Evolutionary conservation across 2,329 filamentous ascomycete species (phyloP).

Genomic region (Alternaria postmessia): DNA sequence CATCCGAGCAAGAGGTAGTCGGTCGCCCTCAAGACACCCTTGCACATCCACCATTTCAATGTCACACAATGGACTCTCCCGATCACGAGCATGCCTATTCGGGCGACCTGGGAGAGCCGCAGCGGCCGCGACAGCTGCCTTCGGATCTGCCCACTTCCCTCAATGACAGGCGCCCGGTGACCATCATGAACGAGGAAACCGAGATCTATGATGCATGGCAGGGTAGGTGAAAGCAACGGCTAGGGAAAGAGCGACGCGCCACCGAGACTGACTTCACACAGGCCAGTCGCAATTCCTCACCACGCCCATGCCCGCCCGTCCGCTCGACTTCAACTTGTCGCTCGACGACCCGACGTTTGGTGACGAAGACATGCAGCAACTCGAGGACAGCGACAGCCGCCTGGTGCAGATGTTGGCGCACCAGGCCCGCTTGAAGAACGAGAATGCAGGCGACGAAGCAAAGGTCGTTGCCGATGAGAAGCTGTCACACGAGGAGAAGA

Average conservation of each 20-base stretch:
- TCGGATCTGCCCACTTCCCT: constrained; percentile 89
- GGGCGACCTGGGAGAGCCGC: constrained; percentile 38
- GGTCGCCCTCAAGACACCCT: constrained; percentile 7
- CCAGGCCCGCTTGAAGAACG: constrained; percentile 84
- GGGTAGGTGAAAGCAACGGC: constrained; percentile 66
- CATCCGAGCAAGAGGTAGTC: constrained; percentile 13
- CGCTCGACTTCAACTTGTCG: constrained; percentile 84
- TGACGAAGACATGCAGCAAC: constrained; percentile 65
- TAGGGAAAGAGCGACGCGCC: constrained; percentile 11
- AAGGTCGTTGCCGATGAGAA: constrained; percentile 78
- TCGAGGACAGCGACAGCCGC: constrained; percentile 82
- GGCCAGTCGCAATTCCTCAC: constrained; percentile 96
- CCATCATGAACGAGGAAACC: constrained; percentile 77
- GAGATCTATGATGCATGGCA: constrained; percentile 99
- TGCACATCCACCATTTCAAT: constrained; percentile 26
- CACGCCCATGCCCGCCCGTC: constrained; percentile 82
- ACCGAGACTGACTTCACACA: constrained; percentile 49
- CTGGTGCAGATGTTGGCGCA: constrained; percentile 96
- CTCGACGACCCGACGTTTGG: constrained; percentile 81
- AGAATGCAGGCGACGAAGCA: constrained; percentile 75
- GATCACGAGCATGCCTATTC: constrained; percentile 46
- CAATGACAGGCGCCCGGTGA: constrained; percentile 80
- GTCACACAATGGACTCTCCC: constrained; percentile 47
- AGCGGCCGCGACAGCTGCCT: constrained; percentile 66
- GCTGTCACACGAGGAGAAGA: constrained; percentile 79